Evolutionary conservation across 2,329 filamentous ascomycete species (phyloP).

Genomic region (Apiospora hydei): DNA sequence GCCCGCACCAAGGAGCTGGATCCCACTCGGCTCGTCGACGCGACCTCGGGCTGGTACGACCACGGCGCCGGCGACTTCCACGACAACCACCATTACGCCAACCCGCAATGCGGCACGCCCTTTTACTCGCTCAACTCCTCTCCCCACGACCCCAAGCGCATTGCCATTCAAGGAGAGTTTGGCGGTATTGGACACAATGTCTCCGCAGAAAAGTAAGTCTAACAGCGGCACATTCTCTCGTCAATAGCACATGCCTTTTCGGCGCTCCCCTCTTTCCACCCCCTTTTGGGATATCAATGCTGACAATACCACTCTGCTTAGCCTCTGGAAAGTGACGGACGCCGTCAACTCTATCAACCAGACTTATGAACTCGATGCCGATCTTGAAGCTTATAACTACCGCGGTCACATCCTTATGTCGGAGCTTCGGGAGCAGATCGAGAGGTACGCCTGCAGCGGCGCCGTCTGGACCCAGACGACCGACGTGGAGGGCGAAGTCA

Average conservation of each 20-base stretch:
- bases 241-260: no score
- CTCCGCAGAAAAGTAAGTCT: slow-evolving; percentile 61
- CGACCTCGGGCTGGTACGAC: slow-evolving; percentile 71
- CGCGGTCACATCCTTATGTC: slow-evolving; percentile 65
- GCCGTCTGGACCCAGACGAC: slow-evolving; percentile 78
- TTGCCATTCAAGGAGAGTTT: slow-evolving; percentile 76
- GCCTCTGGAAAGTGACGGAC: slow-evolving; percentile 67
- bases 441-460: slow-evolving; percentile 68
- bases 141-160: slow-evolving; percentile 65
- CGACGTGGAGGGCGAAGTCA: slow-evolving; percentile 78
- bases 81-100: slow-evolving; percentile 77
- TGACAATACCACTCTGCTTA: slow-evolving; percentile 41
- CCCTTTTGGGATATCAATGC: neutral
- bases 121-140: slow-evolving; percentile 66
- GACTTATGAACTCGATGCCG: slow-evolving; percentile 71
- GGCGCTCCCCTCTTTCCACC: no score
- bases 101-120: slow-evolving; percentile 73
- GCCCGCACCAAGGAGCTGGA: slow-evolving; percentile 63
- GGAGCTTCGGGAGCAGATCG: slow-evolving; percentile 68
- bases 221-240: neutral
- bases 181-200: slow-evolving; percentile 73
- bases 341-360: slow-evolving; percentile 68
- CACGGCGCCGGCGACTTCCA: slow-evolving; percentile 71
- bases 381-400: slow-evolving; percentile 70
- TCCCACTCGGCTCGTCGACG: slow-evolving; percentile 68